Evolutionary conservation across 2,329 filamentous ascomycete genomes (phyloP).

Genomic region (Pyrenochaeta sp.): DNA sequence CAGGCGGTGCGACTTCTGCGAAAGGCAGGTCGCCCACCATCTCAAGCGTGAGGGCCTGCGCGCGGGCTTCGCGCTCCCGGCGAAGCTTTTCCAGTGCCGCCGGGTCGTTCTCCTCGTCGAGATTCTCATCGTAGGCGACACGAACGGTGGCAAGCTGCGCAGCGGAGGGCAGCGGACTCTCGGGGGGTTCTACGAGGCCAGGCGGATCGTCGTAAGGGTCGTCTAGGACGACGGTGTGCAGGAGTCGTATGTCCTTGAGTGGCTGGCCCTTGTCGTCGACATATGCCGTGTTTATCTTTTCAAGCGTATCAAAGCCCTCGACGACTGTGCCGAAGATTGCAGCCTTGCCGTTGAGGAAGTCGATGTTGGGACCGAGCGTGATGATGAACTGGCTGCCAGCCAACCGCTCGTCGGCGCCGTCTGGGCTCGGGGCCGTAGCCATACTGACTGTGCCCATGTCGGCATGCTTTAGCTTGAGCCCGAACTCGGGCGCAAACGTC

Average conservation of each 20-base stretch:
- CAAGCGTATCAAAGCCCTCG: conserved; percentile 91
- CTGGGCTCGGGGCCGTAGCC: conserved; percentile 82
- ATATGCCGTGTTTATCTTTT: conserved; percentile 91
- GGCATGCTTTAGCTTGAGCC: conserved; percentile 85
- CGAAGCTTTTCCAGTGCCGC: conserved; percentile 80
- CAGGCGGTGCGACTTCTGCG: conserved; percentile 94
- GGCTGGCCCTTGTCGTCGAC: conserved; percentile 86
- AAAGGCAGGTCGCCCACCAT: conserved; percentile 98
- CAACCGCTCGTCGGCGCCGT: conserved; percentile 80
- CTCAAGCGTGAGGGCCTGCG: conserved; percentile 92
- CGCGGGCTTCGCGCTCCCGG: conserved; percentile 87
- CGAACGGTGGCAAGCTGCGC: conserved; percentile 90
- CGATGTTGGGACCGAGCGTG: conserved; percentile 86
- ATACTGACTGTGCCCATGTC: conserved; percentile 95
- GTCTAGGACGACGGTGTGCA: conserved; percentile 90
- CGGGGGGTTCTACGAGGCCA: conserved; percentile 76
- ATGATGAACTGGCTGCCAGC: conserved; percentile 94
- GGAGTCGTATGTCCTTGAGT: conserved; percentile 91
- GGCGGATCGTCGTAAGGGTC: conserved; percentile 88
- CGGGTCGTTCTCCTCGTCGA: conserved; percentile 80
- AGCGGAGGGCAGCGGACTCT: conserved; percentile 81
- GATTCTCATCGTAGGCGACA: conserved; percentile 86
- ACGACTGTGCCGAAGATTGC: conserved; percentile 95
- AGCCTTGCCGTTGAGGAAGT: conserved; percentile 91
- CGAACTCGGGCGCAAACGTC: conserved; percentile 83